Percentiles rank a stretch among this genome's conserved stretches.
Conservation (phyloP, 306 rosid species). For the Cotoneaster glaucophyllus region DNA sequence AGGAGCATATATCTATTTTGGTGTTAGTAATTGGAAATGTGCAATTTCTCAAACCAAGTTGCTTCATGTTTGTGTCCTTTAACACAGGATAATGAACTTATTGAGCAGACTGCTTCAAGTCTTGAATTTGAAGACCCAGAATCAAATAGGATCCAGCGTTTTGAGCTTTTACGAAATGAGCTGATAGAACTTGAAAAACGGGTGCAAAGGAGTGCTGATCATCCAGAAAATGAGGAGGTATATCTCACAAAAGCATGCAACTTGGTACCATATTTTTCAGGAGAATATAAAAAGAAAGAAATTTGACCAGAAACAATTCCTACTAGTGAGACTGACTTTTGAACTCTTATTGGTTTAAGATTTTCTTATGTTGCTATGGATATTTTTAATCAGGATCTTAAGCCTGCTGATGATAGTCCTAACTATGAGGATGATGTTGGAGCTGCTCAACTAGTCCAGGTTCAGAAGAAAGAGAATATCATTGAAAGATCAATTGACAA, state of each 20-base stretch:
- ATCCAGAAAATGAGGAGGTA: constrained; percentile 69
- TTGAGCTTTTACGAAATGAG: constrained; percentile 77
- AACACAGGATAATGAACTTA: constrained; percentile 54
- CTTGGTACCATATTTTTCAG: neutral
- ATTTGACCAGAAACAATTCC: neutral
- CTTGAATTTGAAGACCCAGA: constrained; percentile 40
- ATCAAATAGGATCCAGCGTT: constrained; percentile 67
- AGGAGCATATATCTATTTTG: neutral
- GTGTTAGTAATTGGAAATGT: constrained; percentile 12
- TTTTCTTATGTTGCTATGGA: neutral
- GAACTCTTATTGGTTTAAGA: neutral
- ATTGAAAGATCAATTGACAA: constrained; percentile 67
- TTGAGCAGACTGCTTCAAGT: constrained; percentile 44
- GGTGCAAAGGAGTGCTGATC: constrained; percentile 74
- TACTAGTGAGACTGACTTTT: neutral
- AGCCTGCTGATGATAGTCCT: constrained; percentile 41
- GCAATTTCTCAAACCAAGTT: constrained; percentile 10
- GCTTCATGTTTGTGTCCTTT: constrained; percentile 14
- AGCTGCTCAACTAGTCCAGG: constrained; percentile 41
- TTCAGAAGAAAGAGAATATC: constrained; percentile 58
- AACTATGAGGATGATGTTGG: constrained; percentile 27
- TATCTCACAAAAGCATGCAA: constrained; percentile 3
- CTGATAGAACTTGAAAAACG: constrained; percentile 82
- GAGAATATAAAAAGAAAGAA: neutral
- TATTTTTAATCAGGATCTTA: constrained; percentile 39